Percentiles rank a stretch among this genome's conserved stretches.
These are phyloP conservation scores for Pseudozyma flocculosa DNA, from an alignment of 1,284 basidiomycete species.

Conservation along the genomic window DNA sequence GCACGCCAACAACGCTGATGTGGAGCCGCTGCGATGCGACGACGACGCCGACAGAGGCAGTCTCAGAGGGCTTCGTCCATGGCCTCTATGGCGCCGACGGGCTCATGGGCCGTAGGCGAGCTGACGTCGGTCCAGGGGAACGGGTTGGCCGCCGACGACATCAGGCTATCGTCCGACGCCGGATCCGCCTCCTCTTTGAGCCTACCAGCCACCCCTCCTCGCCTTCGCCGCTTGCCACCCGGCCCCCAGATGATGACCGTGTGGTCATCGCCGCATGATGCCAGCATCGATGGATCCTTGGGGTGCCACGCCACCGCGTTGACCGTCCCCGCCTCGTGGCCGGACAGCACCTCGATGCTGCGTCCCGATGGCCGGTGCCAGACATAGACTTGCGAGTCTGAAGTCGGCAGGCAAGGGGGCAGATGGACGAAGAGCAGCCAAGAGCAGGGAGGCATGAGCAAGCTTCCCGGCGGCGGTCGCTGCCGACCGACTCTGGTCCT, in stretches of 20 bases:
- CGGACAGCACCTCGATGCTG: constrained; percentile 77
- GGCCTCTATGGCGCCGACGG: background rate
- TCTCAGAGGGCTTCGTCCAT: background rate
- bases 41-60: too few relatives aligned
- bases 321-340: constrained; percentile 82
- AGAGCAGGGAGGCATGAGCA: too few relatives aligned
- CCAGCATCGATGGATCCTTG: constrained; percentile 77
- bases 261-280: constrained; percentile 60
- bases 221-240: constrained; percentile 5
- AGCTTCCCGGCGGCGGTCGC: too few relatives aligned
- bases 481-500: too few relatives aligned
- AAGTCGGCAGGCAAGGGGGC: too few relatives aligned
- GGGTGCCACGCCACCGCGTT: constrained; percentile 98
- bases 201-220: background rate
- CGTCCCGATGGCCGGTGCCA: constrained; percentile 87
- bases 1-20: too few relatives aligned
- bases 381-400: constrained; percentile 72
- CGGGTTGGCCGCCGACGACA: constrained; percentile 28
- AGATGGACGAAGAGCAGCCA: too few relatives aligned
- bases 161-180: constrained; percentile 28
- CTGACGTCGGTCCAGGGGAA: constrained; percentile 33
- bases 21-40: too few relatives aligned
- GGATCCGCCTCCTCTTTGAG: constrained; percentile 8
- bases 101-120: constrained; percentile 11
- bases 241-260: constrained; percentile 51